Evolutionary conservation across 495 filamentous ascomycete species (phyloP).

Genomic region (Penicillium malachiteum): DNA sequence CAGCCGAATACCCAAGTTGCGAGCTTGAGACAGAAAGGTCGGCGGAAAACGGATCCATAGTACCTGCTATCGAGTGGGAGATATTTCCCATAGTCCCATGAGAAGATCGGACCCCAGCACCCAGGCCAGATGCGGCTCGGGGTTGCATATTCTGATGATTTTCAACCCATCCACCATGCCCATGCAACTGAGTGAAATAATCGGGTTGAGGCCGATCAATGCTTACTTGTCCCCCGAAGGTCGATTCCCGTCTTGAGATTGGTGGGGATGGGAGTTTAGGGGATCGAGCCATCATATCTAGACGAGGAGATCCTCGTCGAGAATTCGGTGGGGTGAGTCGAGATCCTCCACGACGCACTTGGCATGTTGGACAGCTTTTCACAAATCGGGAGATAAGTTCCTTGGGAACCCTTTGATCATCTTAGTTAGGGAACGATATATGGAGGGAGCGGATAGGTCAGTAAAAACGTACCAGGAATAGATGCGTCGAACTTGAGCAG

Average conservation of each 20-base stretch:
- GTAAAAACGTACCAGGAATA: constrained; percentile 53
- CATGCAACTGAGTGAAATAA: constrained; percentile 31
- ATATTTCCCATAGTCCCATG: constrained; percentile 24
- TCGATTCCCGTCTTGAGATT: constrained; percentile 37
- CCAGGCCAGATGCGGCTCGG: constrained; percentile 17
- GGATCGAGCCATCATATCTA: constrained; percentile 37
- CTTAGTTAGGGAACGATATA: not conserved
- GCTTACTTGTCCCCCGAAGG: constrained; percentile 23
- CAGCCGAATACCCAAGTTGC: constrained; percentile 30
- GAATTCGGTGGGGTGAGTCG: constrained; percentile 48
- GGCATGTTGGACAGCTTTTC: constrained; percentile 54
- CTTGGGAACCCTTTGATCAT: constrained; percentile 50
- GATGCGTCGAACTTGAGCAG: constrained; percentile 54
- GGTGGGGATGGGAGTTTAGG: constrained; percentile 44
- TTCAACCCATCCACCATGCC: constrained; percentile 30
- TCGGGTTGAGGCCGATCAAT: constrained; percentile 35
- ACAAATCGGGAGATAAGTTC: constrained; percentile 59
- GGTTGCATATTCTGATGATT: constrained; percentile 24
- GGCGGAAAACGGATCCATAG: constrained; percentile 32
- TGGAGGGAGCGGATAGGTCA: not conserved
- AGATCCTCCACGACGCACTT: constrained; percentile 46
- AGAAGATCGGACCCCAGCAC: constrained; percentile 26
- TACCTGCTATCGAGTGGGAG: constrained; percentile 26
- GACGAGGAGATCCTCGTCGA: constrained; percentile 40
- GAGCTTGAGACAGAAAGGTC: constrained; percentile 35